These are phyloP conservation scores for Trichoderma koningii DNA, from an alignment of 2,329 filamentous ascomycete species.

Conservation along the genomic window DNA sequence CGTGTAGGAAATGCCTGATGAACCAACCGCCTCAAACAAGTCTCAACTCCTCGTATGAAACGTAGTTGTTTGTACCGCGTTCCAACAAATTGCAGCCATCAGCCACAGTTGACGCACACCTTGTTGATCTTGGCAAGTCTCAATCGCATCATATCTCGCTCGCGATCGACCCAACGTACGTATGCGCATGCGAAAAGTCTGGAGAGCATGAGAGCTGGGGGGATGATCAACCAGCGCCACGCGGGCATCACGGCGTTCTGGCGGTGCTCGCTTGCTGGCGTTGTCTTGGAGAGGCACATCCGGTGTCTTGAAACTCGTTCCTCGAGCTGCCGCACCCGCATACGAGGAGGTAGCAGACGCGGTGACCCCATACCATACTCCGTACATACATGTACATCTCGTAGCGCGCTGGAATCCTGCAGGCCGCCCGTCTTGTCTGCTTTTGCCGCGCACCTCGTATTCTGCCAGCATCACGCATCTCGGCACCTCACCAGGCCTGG, in stretches of 20 bases:
- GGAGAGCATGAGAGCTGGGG: too few species aligned
- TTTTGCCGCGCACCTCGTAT: slow-evolving; percentile 27
- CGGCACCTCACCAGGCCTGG: not conserved
- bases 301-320: not conserved
- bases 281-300: slow-evolving; percentile 17
- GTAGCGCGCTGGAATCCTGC: slow-evolving; percentile 17
- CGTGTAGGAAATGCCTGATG: too few species aligned
- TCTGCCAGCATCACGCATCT: slow-evolving; percentile 9
- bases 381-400: not conserved
- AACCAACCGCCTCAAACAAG: too few species aligned
- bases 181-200: too few species aligned
- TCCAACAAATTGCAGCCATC: too few species aligned
- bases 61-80: too few species aligned
- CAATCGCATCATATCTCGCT: not conserved
- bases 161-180: not conserved
- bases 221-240: slow-evolving; percentile 1
- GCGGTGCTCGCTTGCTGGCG: slow-evolving; percentile 12
- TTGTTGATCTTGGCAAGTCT: slow-evolving; percentile 3
- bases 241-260: slow-evolving; percentile 5
- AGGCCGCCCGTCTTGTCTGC: not conserved
- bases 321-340: slow-evolving; percentile 4
- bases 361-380: not conserved
- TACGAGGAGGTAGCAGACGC: not conserved
- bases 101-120: slow-evolving; percentile 9
- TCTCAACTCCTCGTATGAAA: too few species aligned